Base-by-base conservation (phyloP, 2,329 filamentous ascomycete genomes). In the Penicillium sp. region DNA sequence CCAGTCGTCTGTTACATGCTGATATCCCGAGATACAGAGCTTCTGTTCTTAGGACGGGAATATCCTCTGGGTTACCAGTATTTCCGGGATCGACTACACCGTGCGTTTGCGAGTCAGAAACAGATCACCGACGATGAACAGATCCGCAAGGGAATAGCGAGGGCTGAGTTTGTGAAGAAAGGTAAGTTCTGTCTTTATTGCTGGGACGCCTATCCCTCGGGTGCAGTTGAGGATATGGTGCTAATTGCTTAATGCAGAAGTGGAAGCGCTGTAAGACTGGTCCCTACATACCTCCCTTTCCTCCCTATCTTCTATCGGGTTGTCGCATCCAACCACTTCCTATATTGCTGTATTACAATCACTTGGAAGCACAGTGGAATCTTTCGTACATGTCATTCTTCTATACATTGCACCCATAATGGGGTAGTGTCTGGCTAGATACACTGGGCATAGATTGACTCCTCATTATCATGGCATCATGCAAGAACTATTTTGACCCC, bases 151-250 rank as follows among this genome's bases (percentile, higher is more conserved):
- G 89, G 86, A 0, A 90, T 99, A 53, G 80, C 83, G 39, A 81
- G 87, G 57, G 93, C 91, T 0, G 85, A 95, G 62, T 97, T 89
- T 73, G 91, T 97, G 4, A 95, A 90, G 75, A 97, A 95, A 81
- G 91, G 91, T 91, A 68, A 54, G 68, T 56, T 54, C 52, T 35
- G 2, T 46, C 25, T 42, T 29, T 9, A 23, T 49, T 48, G 37
- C 44, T 16, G 9, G 41, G 16, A 13, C 31, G 15, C 15, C 0
- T 21, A 29, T 12, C 18, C 3, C 51, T 25, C 4, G 5, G 23
- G 13, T 21, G 13, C 39, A 16, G 6, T 34, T n/a, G 38, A 37
- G 23, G 3, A 21, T 12, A 13, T 40, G 4, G 21, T 49, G 48
- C 49, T 62, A 37, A 51, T 46, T 54, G 25, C 15, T 13, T n/a